These are phyloP conservation scores for Volvox africanus DNA, from an alignment of 139 green algal species.

Conservation along the genomic window DNA sequence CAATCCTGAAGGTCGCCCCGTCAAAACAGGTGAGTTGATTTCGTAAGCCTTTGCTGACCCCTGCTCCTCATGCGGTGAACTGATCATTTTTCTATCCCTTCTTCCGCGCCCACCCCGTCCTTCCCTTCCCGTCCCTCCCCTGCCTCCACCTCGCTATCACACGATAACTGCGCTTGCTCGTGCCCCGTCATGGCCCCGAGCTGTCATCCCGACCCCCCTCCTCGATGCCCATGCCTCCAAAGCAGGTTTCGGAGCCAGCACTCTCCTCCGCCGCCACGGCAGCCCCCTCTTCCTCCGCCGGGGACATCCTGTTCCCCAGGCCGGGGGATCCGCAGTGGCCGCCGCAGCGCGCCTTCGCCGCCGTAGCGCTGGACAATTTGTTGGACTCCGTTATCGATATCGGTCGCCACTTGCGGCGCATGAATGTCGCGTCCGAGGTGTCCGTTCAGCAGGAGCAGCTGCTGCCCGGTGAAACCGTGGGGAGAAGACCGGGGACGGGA, in stretches of 20 bases:
- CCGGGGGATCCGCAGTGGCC: constrained; percentile 47
- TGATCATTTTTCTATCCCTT: too few species aligned
- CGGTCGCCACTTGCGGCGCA: constrained; percentile 25
- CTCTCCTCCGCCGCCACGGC: neutral
- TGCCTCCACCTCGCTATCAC: neutral
- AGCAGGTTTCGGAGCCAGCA: neutral
- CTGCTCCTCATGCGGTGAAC: too few species aligned
- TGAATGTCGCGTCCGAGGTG: neutral
- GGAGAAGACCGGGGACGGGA: too few species aligned
- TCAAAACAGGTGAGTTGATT: neutral
- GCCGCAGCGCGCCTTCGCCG: constrained; percentile 35
- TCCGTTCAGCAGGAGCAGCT: neutral
- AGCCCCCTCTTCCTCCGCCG: neutral
- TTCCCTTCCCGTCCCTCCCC: neutral
- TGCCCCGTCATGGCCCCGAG: neutral
- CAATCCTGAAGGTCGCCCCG: neutral
- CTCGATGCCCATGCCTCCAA: neutral
- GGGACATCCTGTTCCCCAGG: neutral
- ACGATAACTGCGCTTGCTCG: neutral
- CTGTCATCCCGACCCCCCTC: neutral
- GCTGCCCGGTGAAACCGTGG: neutral
- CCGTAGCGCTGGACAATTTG: constrained; percentile 48
- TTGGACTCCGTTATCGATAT: constrained; percentile 55
- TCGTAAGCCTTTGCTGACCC: too few species aligned
- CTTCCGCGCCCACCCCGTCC: too few species aligned